These are phyloP conservation scores for Casuarina cunninghamiana DNA, from an alignment of 306 rosid species.

Conservation along the genomic window DNA sequence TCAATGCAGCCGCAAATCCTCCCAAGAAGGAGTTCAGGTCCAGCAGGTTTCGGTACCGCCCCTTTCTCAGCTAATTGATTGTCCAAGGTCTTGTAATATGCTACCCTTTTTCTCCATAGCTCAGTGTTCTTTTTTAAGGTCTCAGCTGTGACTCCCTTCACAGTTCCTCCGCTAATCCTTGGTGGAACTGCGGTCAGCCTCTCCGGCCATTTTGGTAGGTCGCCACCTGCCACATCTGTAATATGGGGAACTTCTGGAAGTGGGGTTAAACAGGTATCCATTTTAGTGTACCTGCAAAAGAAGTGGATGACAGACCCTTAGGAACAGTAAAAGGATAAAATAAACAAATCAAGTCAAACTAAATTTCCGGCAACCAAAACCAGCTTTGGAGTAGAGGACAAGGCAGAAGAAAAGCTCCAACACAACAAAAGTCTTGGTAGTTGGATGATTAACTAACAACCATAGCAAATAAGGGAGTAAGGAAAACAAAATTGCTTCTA, in stretches of 20 bases:
- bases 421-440: constrained; percentile 12
- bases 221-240: constrained; percentile 68
- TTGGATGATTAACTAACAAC: constrained; percentile 22
- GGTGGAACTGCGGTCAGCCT: constrained; percentile 78
- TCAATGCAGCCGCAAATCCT: constrained; percentile 87
- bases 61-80: constrained; percentile 58
- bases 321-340: not conserved
- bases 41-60: constrained; percentile 79
- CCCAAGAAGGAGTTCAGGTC: constrained; percentile 90
- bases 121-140: constrained; percentile 50
- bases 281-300: constrained; percentile 70
- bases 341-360: not conserved
- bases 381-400: constrained; percentile 26
- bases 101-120: constrained; percentile 80
- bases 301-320: not conserved
- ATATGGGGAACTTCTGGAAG: constrained; percentile 64
- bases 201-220: constrained; percentile 74
- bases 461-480: not conserved
- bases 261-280: constrained; percentile 82
- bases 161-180: constrained; percentile 68
- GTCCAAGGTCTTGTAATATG: constrained; percentile 60
- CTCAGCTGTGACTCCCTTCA: constrained; percentile 60
- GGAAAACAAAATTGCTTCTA: constrained; percentile 3
- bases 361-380: constrained; percentile 11
- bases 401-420: constrained; percentile 21